These are phyloP conservation scores for Allium sativum DNA, from an alignment of 106 monocot species.

Conservation along the genomic window DNA sequence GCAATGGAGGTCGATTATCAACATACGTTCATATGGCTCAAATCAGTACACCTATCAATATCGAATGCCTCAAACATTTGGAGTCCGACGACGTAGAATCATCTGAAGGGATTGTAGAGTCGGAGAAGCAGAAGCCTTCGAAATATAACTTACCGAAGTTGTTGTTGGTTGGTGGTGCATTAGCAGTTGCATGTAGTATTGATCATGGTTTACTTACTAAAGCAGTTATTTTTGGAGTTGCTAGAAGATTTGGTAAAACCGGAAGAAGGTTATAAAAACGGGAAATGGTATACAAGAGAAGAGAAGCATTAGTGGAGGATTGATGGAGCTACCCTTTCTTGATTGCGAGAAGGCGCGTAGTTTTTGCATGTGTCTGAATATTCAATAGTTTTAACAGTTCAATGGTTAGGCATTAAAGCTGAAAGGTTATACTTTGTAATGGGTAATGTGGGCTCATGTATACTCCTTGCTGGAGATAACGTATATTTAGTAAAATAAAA, in stretches of 20 bases:
- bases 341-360: neutral
- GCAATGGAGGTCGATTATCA: conserved; percentile 22
- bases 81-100: conserved; percentile 12
- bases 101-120: conserved; percentile 19
- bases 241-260: conserved; percentile 56
- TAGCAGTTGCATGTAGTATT: conserved; percentile 62
- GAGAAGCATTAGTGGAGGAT: conserved; percentile 1
- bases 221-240: conserved; percentile 82
- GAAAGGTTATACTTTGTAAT: no score
- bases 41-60: conserved; percentile 32
- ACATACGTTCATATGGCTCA: conserved; percentile 27
- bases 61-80: conserved; percentile 22
- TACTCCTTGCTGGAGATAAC: no score
- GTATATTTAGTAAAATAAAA: no score
- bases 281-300: neutral
- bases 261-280: conserved; percentile 24
- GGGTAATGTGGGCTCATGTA: no score
- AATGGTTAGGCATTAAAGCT: no score
- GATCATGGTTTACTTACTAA: conserved; percentile 81
- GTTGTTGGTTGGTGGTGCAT: conserved; percentile 60
- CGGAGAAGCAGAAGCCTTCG: conserved; percentile 30
- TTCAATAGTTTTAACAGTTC: no score
- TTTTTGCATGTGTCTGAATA: neutral
- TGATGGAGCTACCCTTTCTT: conserved; percentile 1
- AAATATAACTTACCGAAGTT: conserved; percentile 34